Evolutionary conservation across 345 rosid genomes (phyloP).

Genomic region (Cardamine occulta): DNA sequence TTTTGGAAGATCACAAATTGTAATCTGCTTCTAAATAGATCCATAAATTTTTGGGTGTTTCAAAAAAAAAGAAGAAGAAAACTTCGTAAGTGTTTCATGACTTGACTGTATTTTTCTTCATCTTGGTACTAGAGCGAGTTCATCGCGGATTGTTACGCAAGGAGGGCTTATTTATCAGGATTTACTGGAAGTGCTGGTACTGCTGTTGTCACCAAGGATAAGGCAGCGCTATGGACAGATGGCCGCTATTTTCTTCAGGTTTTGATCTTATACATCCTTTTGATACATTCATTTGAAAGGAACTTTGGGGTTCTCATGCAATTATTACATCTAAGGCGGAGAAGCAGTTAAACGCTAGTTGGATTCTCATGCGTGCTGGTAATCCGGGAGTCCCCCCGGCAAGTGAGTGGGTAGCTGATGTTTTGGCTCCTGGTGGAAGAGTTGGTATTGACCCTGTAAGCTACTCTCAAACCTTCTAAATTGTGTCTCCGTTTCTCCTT

Average conservation of each 20-base stretch:
- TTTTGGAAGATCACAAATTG: not conserved
- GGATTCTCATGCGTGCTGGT: slow-evolving; percentile 98
- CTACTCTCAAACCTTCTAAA: slow-evolving; percentile 43
- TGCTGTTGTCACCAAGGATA: slow-evolving; percentile 84
- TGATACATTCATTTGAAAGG: not conserved
- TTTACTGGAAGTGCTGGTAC: slow-evolving; percentile 97
- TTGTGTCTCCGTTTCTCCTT: slow-evolving; percentile 10
- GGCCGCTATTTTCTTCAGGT: slow-evolving; percentile 99
- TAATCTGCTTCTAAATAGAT: not conserved
- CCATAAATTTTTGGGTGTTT: too few relatives aligned
- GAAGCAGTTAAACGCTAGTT: slow-evolving; percentile 74
- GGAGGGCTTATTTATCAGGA: slow-evolving; percentile 84
- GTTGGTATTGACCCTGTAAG: slow-evolving; percentile 98
- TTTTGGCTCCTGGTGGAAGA: slow-evolving; percentile 82
- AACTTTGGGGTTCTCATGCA: not conserved
- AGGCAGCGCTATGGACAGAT: slow-evolving; percentile 97
- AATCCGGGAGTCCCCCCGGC: slow-evolving; percentile 82
- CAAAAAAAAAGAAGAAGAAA: too few relatives aligned
- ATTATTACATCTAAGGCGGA: slow-evolving; percentile 62
- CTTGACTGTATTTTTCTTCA: slow-evolving; percentile 5
- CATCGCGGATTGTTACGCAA: slow-evolving; percentile 89
- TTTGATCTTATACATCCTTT: slow-evolving; percentile 10
- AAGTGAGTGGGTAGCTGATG: slow-evolving; percentile 88
- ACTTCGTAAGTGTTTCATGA: not conserved
- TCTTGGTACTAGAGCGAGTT: slow-evolving; percentile 76